Conservation (phyloP, 345 rosid genomes). For the Trapa bicornis region DNA sequence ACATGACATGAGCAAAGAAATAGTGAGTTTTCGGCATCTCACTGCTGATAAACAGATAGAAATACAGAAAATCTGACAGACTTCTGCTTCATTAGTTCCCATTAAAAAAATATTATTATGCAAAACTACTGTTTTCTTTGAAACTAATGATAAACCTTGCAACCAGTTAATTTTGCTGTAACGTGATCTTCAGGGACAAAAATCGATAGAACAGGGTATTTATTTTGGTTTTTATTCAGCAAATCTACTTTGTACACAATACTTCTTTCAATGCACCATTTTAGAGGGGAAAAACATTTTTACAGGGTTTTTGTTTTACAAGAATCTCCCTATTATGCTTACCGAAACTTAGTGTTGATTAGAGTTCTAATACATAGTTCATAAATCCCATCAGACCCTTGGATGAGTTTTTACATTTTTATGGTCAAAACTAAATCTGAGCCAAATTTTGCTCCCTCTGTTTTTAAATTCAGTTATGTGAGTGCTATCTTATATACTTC, state of each 20-base stretch:
- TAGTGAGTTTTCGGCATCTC: background rate
- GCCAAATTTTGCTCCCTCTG: too few relatives aligned
- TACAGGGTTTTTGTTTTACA: background rate
- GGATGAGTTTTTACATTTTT: too few relatives aligned
- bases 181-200: background rate
- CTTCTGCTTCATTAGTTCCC: background rate
- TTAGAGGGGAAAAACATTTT: background rate
- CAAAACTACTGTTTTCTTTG: background rate
- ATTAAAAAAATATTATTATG: background rate
- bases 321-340: background rate
- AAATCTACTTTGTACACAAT: too few relatives aligned
- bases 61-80: background rate
- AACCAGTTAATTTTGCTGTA: background rate
- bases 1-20: background rate
- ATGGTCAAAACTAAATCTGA: too few relatives aligned
- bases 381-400: too few relatives aligned
- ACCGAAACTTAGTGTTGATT: too few relatives aligned
- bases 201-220: background rate
- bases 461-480: too few relatives aligned
- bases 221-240: background rate
- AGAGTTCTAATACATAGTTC: background rate
- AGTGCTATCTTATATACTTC: too few relatives aligned
- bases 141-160: background rate
- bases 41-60: background rate
- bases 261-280: background rate